A percentile compares a stretch with the other conserved stretches of the same genome.
Conservation (phyloP, 2,329 filamentous ascomycete species). For the Chaetomium sp. region DNA sequence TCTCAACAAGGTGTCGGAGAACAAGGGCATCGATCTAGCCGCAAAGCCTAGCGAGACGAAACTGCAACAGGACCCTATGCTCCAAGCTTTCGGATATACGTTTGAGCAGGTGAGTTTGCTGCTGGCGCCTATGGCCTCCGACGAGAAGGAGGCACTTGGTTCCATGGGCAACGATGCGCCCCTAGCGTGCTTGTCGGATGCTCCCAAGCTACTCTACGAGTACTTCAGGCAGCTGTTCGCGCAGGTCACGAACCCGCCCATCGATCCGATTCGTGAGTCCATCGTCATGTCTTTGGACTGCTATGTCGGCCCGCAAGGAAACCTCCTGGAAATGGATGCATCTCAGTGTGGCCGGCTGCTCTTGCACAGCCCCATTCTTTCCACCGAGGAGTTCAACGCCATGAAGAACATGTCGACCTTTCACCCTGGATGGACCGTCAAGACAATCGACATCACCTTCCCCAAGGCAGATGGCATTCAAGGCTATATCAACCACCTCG, state of each 20-base stretch:
- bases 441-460: constrained; percentile 90
- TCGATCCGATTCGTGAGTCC: constrained; percentile 94
- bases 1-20: constrained; percentile 62
- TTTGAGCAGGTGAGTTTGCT: constrained; percentile 93
- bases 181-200: constrained; percentile 85
- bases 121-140: constrained; percentile 91
- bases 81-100: constrained; percentile 90
- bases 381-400: constrained; percentile 87
- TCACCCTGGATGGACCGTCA: constrained; percentile 81
- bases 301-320: constrained; percentile 94
- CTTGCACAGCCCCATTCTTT: constrained; percentile 85
- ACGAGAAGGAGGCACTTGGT: constrained; percentile 94
- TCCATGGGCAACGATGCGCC: constrained; percentile 98
- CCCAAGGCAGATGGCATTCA: constrained; percentile 79
- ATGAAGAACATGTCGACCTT: constrained; percentile 74
- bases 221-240: constrained; percentile 98
- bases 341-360: constrained; percentile 85
- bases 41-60: constrained; percentile 67
- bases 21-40: constrained; percentile 62
- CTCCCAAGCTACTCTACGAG: constrained; percentile 86
- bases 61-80: constrained; percentile 80
- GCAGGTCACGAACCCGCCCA: constrained; percentile 96
- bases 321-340: constrained; percentile 89
- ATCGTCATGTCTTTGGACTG: constrained; percentile 98
- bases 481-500: constrained; percentile 84